phyloP scores from a whole-genome alignment of 2,329 filamentous ascomycete genomes.

The Alternaria incomplexa region DNA sequence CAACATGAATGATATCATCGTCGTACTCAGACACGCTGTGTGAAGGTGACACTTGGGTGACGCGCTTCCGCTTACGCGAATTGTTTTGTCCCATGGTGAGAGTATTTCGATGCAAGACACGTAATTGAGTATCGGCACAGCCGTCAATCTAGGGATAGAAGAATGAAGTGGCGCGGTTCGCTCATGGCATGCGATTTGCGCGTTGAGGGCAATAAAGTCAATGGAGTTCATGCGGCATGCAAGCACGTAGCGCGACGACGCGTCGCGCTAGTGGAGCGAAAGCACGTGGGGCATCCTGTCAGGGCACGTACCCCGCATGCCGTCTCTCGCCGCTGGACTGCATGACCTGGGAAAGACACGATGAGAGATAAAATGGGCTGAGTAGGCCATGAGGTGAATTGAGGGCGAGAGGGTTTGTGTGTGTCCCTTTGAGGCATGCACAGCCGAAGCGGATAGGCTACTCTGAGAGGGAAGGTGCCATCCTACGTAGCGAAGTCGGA shows the following conservation, averaged over 20 bases:
- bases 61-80: conserved; percentile 11
- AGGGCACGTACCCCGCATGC: background rate
- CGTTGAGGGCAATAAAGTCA: background rate
- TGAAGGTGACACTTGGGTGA: background rate
- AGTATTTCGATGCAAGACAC: background rate
- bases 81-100: background rate
- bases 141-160: background rate
- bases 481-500: background rate
- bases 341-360: background rate
- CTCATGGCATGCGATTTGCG: background rate
- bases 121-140: background rate
- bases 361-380: too few species aligned
- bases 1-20: background rate
- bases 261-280: conserved; percentile 1
- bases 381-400: background rate
- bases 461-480: conserved; percentile 3
- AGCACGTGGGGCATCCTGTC: background rate
- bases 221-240: background rate
- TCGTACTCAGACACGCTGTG: background rate
- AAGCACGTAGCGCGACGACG: background rate
- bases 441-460: conserved; percentile 2
- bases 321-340: background rate
- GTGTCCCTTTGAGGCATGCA: background rate
- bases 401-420: background rate
- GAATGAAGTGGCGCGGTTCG: too few species aligned